Evolutionary conservation across 257 asterid genomes (phyloP).

Genomic region (Leonotis leonurus): DNA sequence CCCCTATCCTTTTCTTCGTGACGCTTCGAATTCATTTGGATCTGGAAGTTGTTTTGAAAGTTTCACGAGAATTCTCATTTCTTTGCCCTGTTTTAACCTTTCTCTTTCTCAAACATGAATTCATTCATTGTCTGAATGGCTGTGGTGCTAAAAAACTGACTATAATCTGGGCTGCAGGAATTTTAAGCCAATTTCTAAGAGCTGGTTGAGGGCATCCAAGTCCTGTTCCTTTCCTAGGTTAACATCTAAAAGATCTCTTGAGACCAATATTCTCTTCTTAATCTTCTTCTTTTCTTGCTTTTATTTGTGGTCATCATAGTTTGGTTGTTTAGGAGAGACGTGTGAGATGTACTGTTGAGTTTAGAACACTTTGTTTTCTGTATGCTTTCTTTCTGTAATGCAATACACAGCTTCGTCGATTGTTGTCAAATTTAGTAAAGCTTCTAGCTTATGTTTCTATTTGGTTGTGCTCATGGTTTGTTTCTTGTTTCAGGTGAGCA

Average conservation of each 20-base stretch:
- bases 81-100: background rate
- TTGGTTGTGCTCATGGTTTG: conserved; percentile 1
- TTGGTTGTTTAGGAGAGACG: background rate
- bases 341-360: background rate
- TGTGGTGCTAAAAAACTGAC: conserved; percentile 37
- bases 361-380: background rate
- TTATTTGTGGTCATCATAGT: background rate
- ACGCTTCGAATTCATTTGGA: background rate
- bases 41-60: background rate
- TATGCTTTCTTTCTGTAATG: background rate
- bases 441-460: background rate
- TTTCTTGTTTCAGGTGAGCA: conserved; percentile 31
- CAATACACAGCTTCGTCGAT: background rate
- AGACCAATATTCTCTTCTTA: conserved; percentile 22
- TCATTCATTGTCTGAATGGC: conserved; percentile 9
- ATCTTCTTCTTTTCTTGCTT: background rate
- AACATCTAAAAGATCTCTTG: conserved; percentile 45
- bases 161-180: conserved; percentile 58
- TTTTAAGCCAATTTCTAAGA: conserved; percentile 37
- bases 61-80: background rate
- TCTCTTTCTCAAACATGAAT: conserved; percentile 9
- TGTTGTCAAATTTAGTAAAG: background rate
- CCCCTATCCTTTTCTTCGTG: background rate
- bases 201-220: conserved; percentile 61
- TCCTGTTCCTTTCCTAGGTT: conserved; percentile 36